Percentiles rank a stretch among this genome's conserved stretches.
phyloP scores from a whole-genome alignment of 805 yeast genomes.

The Yarrowia bubula region DNA sequence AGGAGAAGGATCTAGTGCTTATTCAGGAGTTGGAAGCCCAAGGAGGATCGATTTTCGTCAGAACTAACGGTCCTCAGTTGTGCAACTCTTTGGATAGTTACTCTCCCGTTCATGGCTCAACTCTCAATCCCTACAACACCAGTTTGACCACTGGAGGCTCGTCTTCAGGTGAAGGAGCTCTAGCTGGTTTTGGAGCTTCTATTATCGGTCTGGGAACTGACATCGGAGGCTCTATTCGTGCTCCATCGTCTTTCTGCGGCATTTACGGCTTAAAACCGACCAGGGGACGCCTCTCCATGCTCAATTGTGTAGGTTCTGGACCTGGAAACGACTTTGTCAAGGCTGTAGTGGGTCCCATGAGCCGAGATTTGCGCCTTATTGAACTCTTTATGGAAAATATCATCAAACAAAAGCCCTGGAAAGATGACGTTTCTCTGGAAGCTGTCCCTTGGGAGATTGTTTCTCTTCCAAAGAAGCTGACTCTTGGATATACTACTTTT shows the following conservation, averaged over 20 bases:
- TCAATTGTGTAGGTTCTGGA: slow-evolving; percentile 36
- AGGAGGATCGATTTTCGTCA: slow-evolving; percentile 56
- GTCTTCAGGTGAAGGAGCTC: slow-evolving; percentile 58
- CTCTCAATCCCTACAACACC: slow-evolving; percentile 48
- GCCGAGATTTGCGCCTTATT: slow-evolving; percentile 42
- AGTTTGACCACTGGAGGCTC: slow-evolving; percentile 53
- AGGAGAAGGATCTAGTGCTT: slow-evolving; percentile 39
- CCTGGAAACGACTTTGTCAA: slow-evolving; percentile 43
- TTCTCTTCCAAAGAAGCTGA: slow-evolving; percentile 38
- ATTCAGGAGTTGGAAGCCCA: slow-evolving; percentile 44
- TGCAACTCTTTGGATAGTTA: slow-evolving; percentile 50
- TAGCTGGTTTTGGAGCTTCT: slow-evolving; percentile 46
- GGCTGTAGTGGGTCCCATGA: slow-evolving; percentile 51
- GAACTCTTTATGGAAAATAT: slow-evolving; percentile 44
- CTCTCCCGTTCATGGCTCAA: slow-evolving; percentile 47
- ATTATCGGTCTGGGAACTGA: slow-evolving; percentile 56
- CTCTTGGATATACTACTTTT: slow-evolving; percentile 47
- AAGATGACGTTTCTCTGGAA: slow-evolving; percentile 48
- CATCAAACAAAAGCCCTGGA: slow-evolving; percentile 47
- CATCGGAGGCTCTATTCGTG: slow-evolving; percentile 54
- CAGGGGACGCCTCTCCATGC: slow-evolving; percentile 43
- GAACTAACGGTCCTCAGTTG: slow-evolving; percentile 54
- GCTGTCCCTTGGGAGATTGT: slow-evolving; percentile 48
- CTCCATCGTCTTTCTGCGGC: slow-evolving; percentile 48
- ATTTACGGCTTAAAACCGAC: slow-evolving; percentile 52